Conservation (phyloP, 1,139 yeast species). For the Scheffersomyces stambukii region DNA sequence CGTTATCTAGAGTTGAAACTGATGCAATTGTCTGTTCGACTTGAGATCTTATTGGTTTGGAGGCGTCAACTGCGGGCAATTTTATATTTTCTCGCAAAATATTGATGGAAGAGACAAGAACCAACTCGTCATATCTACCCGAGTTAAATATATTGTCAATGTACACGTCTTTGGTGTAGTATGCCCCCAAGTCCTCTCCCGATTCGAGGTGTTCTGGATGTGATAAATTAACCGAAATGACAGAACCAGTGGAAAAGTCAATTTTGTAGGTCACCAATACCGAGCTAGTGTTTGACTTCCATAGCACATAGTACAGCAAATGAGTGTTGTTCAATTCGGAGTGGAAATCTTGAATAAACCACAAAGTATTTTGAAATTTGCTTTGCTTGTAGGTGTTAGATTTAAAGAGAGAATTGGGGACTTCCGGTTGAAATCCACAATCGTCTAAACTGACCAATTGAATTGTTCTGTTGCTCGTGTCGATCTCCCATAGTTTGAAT, state of each 20-base stretch:
- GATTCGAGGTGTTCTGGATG: constrained; percentile 10
- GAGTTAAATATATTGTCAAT: constrained; percentile 42
- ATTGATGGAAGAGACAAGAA: constrained; percentile 38
- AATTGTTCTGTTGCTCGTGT: constrained; percentile 13
- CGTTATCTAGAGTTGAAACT: constrained; percentile 6
- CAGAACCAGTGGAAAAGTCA: constrained; percentile 15
- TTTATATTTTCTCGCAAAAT: constrained; percentile 21
- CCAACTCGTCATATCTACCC: constrained; percentile 40
- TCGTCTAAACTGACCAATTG: constrained; percentile 24
- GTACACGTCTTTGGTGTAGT: constrained; percentile 33
- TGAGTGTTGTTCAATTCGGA: constrained; percentile 21
- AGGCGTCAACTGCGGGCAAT: constrained; percentile 13
- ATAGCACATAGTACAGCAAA: constrained; percentile 34
- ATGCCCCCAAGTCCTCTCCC: constrained; percentile 20
- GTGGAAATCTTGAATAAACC: constrained; percentile 46
- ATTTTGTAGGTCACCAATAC: constrained; percentile 26
- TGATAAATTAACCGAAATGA: constrained; percentile 16
- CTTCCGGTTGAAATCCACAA: constrained; percentile 20
- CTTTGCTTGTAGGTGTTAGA: constrained; percentile 8
- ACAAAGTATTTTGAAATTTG: constrained; percentile 27
- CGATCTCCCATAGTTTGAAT: constrained; percentile 22
- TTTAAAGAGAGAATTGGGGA: constrained; percentile 16
- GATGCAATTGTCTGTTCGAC: constrained; percentile 23
- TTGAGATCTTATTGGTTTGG: too few relatives aligned
- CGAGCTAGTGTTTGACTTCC: constrained; percentile 64